These are phyloP conservation scores for Tricholoma matsutake DNA, from an alignment of 768 basidiomycete species.

Conservation along the genomic window DNA sequence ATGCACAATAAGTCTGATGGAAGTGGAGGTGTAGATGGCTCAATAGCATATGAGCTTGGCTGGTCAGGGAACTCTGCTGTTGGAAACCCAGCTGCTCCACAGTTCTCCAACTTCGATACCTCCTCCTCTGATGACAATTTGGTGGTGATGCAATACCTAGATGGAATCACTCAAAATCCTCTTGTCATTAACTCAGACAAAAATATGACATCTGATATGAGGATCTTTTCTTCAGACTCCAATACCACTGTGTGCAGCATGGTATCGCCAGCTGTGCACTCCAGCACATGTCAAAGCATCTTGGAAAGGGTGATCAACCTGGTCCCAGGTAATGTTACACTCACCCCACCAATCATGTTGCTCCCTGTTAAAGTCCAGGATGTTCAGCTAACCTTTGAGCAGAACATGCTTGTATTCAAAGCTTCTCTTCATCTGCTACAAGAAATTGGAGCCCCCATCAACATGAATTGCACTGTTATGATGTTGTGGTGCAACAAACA, in stretches of 20 bases:
- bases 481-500: slow-evolving; percentile 42
- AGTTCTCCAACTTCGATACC: slow-evolving; percentile 38
- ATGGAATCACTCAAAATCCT: slow-evolving; percentile 36
- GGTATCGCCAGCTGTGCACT: slow-evolving; percentile 31
- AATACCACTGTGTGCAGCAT: slow-evolving; percentile 40
- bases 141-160: slow-evolving; percentile 41
- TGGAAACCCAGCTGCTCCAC: slow-evolving; percentile 29
- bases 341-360: slow-evolving; percentile 44
- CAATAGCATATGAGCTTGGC: slow-evolving; percentile 44
- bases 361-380: slow-evolving; percentile 39
- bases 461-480: slow-evolving; percentile 37
- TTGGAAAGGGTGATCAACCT: slow-evolving; percentile 46
- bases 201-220: slow-evolving; percentile 37
- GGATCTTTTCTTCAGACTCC: slow-evolving; percentile 36
- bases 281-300: slow-evolving; percentile 35
- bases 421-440: slow-evolving; percentile 36
- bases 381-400: slow-evolving; percentile 36
- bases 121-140: slow-evolving; percentile 40
- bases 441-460: slow-evolving; percentile 29
- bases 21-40: slow-evolving; percentile 49
- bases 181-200: slow-evolving; percentile 31
- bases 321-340: slow-evolving; percentile 40
- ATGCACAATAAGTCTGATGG: slow-evolving; percentile 44
- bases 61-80: slow-evolving; percentile 45
- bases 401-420: slow-evolving; percentile 37